phyloP scores from a whole-genome alignment of 352 stramenopile genomes.

The Phytophthora chlamydospora region DNA sequence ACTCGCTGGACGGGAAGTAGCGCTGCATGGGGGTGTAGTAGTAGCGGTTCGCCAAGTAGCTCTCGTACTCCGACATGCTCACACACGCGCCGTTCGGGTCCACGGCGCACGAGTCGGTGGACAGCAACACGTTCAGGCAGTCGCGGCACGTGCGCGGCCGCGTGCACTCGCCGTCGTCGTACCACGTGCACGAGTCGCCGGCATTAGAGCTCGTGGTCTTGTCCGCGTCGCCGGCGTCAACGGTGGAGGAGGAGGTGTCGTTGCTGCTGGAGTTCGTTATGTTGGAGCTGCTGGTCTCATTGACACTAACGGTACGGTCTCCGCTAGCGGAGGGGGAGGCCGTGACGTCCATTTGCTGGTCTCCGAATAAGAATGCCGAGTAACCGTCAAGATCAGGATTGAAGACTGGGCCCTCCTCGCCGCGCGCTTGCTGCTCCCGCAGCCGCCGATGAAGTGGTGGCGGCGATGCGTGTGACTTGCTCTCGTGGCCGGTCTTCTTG shows the following conservation, averaged over 20 bases:
- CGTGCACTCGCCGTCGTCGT: slow-evolving; percentile 28
- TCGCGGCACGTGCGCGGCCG: slow-evolving; percentile 34
- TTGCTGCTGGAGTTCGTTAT: slow-evolving; percentile 2
- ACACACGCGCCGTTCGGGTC: slow-evolving; percentile 44
- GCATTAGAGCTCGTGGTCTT: slow-evolving; percentile 32
- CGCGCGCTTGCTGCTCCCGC: neutral
- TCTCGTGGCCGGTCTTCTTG: neutral
- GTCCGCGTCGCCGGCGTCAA: slow-evolving; percentile 4
- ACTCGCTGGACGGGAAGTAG: slow-evolving; percentile 47
- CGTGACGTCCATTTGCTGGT: slow-evolving; percentile 14
- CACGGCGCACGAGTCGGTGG: slow-evolving; percentile 35
- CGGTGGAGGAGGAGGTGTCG: neutral
- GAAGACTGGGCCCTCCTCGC: slow-evolving; percentile 3
- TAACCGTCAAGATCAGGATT: slow-evolving; percentile 13
- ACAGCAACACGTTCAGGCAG: slow-evolving; percentile 40
- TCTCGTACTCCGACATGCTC: slow-evolving; percentile 39
- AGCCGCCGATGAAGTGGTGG: slow-evolving; percentile 1
- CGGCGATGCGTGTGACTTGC: slow-evolving; percentile 4
- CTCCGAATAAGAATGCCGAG: slow-evolving; percentile 16
- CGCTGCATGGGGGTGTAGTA: slow-evolving; percentile 55
- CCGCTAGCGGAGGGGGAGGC: neutral
- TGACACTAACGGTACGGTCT: neutral
- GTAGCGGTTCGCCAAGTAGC: slow-evolving; percentile 41
- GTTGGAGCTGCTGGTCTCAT: slow-evolving; percentile 3
- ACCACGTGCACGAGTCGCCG: slow-evolving; percentile 46